A percentile compares a stretch with the other conserved stretches of the same genome.
Conservation (phyloP, 1,139 yeast genomes). For the Lodderomyces elongisporus region DNA sequence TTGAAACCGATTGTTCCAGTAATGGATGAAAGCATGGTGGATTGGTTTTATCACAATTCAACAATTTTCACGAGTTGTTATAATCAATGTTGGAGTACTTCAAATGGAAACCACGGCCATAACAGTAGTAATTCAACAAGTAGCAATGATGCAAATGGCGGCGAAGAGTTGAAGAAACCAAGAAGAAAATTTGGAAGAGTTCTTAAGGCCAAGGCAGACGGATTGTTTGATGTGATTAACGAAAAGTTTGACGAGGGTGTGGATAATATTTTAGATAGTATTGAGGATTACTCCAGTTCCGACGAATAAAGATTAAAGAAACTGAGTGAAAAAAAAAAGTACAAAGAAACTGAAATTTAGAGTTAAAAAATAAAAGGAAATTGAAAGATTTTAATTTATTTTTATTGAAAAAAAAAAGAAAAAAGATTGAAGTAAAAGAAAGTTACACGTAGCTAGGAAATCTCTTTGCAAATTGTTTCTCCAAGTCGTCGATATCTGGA, state of each 20-base stretch:
- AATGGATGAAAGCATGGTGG: slow-evolving; percentile 82
- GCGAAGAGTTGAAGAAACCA: slow-evolving; percentile 52
- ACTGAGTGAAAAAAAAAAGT: too few species aligned
- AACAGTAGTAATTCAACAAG: slow-evolving; percentile 16
- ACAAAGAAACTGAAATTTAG: not conserved
- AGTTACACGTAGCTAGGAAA: slow-evolving; percentile 49
- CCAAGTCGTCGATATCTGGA: slow-evolving; percentile 54
- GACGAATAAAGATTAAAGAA: slow-evolving; percentile 10
- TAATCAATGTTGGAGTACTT: slow-evolving; percentile 65
- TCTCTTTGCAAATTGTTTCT: slow-evolving; percentile 47
- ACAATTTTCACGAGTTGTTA: slow-evolving; percentile 70
- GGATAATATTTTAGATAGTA: slow-evolving; percentile 74
- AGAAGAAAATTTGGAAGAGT: slow-evolving; percentile 90
- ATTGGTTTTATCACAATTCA: slow-evolving; percentile 88
- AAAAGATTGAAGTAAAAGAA: not conserved
- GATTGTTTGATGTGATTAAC: slow-evolving; percentile 69
- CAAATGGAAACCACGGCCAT: slow-evolving; percentile 17
- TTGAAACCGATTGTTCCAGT: slow-evolving; percentile 77
- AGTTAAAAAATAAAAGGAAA: not conserved
- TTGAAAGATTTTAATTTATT: not conserved
- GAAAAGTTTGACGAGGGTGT: slow-evolving; percentile 84
- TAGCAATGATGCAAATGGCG: slow-evolving; percentile 26
- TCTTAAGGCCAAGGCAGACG: slow-evolving; percentile 64
- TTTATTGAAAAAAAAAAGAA: not conserved
- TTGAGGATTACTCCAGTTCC: slow-evolving; percentile 45